Percentiles rank a stretch among this genome's conserved stretches.
phyloP scores from a whole-genome alignment of 2,329 filamentous ascomycete genomes.

The Colletotrichum chrysophilum region DNA sequence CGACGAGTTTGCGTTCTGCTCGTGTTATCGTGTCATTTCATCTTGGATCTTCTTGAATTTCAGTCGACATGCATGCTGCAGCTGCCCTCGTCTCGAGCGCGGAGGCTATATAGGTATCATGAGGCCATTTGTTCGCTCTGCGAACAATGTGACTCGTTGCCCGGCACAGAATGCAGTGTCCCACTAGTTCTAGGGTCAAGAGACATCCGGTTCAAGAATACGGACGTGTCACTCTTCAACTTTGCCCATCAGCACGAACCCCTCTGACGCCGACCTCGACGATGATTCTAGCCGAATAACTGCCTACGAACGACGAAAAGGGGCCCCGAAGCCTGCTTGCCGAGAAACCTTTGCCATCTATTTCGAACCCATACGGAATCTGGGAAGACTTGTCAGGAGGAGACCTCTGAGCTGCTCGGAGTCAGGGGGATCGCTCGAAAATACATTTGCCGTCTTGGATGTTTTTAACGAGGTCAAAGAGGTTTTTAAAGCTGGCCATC shows the following conservation, averaged over 20 bases:
- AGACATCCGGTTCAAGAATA: neutral
- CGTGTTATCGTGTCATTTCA: neutral
- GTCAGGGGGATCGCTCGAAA: fast-evolving
- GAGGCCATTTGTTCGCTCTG: neutral
- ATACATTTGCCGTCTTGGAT: neutral
- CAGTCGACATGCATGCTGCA: neutral
- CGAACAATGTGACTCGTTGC: fast-evolving
- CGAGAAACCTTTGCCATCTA: neutral
- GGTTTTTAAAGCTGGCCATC: neutral
- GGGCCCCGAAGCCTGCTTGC: neutral
- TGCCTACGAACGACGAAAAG: neutral
- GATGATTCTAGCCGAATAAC: neutral
- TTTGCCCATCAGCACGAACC: neutral
- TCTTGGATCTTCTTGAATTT: neutral
- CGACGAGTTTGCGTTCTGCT: neutral
- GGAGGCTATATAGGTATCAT: neutral
- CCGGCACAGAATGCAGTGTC: neutral
- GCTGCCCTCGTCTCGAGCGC: neutral
- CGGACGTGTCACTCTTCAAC: neutral
- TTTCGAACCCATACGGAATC: neutral
- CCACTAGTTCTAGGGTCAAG: fast-evolving
- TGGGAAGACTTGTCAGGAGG: neutral
- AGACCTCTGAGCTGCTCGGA: neutral
- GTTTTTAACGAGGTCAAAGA: neutral
- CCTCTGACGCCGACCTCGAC: neutral